Evolutionary conservation across 1,139 yeast genomes (phyloP).

Genomic region (Candida labiduridarum): DNA sequence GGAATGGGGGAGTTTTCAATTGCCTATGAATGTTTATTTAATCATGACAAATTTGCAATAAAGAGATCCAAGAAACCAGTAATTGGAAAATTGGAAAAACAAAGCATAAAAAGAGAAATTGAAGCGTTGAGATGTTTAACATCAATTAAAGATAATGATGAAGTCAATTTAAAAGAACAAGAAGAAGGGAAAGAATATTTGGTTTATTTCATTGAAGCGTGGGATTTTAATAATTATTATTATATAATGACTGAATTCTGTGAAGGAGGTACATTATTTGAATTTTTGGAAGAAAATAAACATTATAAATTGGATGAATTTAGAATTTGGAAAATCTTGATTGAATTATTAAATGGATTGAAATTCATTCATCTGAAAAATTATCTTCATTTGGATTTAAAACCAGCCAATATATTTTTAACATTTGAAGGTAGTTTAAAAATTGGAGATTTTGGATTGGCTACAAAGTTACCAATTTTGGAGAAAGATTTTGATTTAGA

Average conservation of each 20-base stretch:
- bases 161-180: slow-evolving; percentile 49
- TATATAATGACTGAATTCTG: slow-evolving; percentile 95
- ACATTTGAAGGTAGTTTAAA: slow-evolving; percentile 92
- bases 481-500: slow-evolving; percentile 79
- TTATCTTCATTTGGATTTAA: slow-evolving; percentile 82
- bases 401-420: slow-evolving; percentile 92
- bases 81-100: slow-evolving; percentile 43
- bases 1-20: slow-evolving; percentile 90
- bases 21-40: slow-evolving; percentile 76
- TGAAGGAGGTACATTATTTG: slow-evolving; percentile 89
- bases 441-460: slow-evolving; percentile 79
- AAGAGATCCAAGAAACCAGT: slow-evolving; percentile 70
- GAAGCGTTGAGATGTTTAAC: slow-evolving; percentile 48
- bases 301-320: slow-evolving; percentile 90
- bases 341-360: slow-evolving; percentile 78
- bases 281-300: slow-evolving; percentile 71
- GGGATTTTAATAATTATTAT: slow-evolving; percentile 76
- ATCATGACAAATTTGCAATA: slow-evolving; percentile 75
- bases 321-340: slow-evolving; percentile 94
- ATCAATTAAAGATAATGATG: slow-evolving; percentile 43
- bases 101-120: slow-evolving; percentile 42
- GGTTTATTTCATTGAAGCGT: slow-evolving; percentile 77
- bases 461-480: slow-evolving; percentile 54
- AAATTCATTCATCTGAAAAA: slow-evolving; percentile 77
- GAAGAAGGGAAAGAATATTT: slow-evolving; percentile 80